Evolutionary conservation across 2,329 filamentous ascomycete genomes (phyloP).

Genomic region (Sclerotinia glacialis): DNA sequence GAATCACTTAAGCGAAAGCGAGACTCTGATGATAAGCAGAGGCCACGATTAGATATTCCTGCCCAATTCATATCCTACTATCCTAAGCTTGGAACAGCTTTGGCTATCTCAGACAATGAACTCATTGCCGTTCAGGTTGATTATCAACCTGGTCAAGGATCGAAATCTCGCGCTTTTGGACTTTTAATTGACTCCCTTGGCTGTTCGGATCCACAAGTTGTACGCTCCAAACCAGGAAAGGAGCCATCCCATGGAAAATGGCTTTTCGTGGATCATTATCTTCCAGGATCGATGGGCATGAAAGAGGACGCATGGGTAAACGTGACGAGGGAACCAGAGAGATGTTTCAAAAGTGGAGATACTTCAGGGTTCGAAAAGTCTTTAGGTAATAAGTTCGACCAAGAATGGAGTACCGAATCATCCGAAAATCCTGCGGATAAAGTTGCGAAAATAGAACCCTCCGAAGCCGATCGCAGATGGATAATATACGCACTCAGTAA

Average conservation of each 20-base stretch:
- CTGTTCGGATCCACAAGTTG: conserved; percentile 51
- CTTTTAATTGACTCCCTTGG: conserved; percentile 72
- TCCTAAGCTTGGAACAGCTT: conserved; percentile 61
- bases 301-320: conserved; percentile 27
- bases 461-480: conserved; percentile 62
- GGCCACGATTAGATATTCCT: conserved; percentile 15
- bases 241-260: conserved; percentile 19
- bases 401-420: conserved; percentile 24
- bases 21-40: conserved; percentile 28
- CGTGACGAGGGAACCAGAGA: conserved; percentile 38
- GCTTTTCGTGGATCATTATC: conserved; percentile 32
- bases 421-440: conserved; percentile 24
- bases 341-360: conserved; percentile 40
- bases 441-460: conserved; percentile 44
- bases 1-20: conserved; percentile 32
- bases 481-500: conserved; percentile 53
- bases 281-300: conserved; percentile 31
- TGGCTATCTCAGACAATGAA: conserved; percentile 61
- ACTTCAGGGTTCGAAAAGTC: conserved; percentile 44
- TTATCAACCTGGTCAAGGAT: conserved; percentile 54
- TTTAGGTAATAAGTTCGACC: conserved; percentile 42
- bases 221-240: conserved; percentile 28
- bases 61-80: conserved; percentile 56
- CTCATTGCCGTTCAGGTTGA: conserved; percentile 70
- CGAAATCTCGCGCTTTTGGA: conserved; percentile 56